Percentiles rank a stretch among this genome's conserved stretches.
Conservation (phyloP, 345 rosid species). For the Rubroshorea leprosula region DNA sequence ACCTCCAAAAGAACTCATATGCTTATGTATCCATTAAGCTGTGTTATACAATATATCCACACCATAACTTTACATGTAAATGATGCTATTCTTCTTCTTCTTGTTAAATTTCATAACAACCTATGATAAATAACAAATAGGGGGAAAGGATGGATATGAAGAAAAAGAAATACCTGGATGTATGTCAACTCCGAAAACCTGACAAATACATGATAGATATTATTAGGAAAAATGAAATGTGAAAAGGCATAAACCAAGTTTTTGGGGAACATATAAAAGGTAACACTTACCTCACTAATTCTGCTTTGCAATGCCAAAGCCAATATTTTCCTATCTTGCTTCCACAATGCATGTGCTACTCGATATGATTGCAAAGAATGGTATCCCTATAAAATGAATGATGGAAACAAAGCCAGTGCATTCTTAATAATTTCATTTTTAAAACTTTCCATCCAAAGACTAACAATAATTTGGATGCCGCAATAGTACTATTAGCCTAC, state of each 20-base stretch:
- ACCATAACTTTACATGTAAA: not conserved
- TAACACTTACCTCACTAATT: conserved; percentile 63
- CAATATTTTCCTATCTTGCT: conserved; percentile 65
- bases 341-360: conserved; percentile 86
- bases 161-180: conserved; percentile 68
- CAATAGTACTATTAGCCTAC: too few species aligned
- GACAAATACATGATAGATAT: conserved; percentile 12
- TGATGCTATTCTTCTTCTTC: not conserved
- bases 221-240: conserved; percentile 11
- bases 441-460: not conserved
- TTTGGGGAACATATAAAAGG: conserved; percentile 3
- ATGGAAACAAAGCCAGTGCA: not conserved
- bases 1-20: not conserved
- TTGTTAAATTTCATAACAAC: not conserved
- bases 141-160: not conserved
- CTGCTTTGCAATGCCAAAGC: conserved; percentile 86
- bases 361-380: conserved; percentile 78
- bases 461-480: not conserved
- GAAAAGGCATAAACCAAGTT: not conserved
- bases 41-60: not conserved
- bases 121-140: not conserved
- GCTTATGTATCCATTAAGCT: too few species aligned
- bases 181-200: conserved; percentile 95
- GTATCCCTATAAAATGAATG: conserved; percentile 57
- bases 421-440: not conserved